phyloP scores from a whole-genome alignment of 1,139 yeast species.

The Suhomyces bolitotheri region DNA sequence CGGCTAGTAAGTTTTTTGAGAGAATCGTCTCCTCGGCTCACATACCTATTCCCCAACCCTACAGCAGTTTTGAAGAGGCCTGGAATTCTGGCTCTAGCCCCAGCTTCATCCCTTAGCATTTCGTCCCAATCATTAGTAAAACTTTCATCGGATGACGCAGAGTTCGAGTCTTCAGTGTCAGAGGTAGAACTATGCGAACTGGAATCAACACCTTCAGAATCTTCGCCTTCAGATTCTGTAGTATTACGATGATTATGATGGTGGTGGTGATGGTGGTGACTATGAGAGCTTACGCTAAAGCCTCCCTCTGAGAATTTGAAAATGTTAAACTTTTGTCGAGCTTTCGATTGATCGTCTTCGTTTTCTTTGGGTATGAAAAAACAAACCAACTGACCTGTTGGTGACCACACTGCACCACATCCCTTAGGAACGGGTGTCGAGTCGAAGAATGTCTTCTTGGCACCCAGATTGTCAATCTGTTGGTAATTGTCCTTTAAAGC shows the following conservation, averaged over 20 bases:
- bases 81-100: constrained; percentile 46
- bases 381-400: constrained; percentile 75
- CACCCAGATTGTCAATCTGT: constrained; percentile 8
- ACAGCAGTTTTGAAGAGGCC: constrained; percentile 44
- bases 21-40: constrained; percentile 21
- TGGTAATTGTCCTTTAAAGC: constrained; percentile 1
- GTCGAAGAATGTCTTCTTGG: constrained; percentile 46
- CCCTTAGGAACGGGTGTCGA: constrained; percentile 91
- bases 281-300: constrained; percentile 26
- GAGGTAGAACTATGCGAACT: constrained; percentile 3
- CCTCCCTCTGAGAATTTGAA: constrained; percentile 45
- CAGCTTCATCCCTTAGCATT: constrained; percentile 46
- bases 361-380: constrained; percentile 67
- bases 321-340: constrained; percentile 35
- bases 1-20: constrained; percentile 29
- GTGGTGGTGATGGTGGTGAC: constrained; percentile 14
- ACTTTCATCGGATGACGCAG: constrained; percentile 45
- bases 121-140: constrained; percentile 55
- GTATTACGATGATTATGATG: constrained; percentile 11
- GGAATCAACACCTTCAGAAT: no score
- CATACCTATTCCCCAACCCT: constrained; percentile 39
- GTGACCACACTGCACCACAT: constrained; percentile 89
- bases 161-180: constrained; percentile 9
- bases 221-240: constrained; percentile 6
- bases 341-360: constrained; percentile 29